Conservation (phyloP, 805 yeast species). For the Isabelozyma rhagii region DNA sequence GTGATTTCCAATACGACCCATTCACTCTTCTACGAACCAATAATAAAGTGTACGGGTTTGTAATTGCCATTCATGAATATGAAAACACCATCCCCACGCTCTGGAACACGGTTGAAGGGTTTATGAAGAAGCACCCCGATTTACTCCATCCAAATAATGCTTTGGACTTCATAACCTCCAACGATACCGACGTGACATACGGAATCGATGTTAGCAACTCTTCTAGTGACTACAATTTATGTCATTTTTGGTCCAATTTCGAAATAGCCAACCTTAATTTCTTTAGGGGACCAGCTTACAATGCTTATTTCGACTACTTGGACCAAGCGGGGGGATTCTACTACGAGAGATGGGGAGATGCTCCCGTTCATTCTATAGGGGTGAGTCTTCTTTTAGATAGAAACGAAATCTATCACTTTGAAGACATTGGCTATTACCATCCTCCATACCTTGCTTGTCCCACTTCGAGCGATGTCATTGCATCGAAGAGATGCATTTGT, state of each 20-base stretch:
- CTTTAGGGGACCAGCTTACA: conserved; percentile 45
- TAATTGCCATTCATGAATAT: conserved; percentile 48
- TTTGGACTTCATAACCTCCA: conserved; percentile 43
- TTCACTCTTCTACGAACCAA: conserved; percentile 40
- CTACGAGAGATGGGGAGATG: conserved; percentile 63
- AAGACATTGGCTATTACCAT: conserved; percentile 44
- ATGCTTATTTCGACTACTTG: conserved; percentile 41
- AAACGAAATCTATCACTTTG: conserved; percentile 39
- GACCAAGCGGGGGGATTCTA: conserved; percentile 52
- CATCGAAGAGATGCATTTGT: conserved; percentile 39
- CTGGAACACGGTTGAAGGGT: conserved; percentile 47
- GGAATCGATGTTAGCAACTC: conserved; percentile 11
- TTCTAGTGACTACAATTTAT: conserved; percentile 45
- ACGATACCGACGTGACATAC: conserved; percentile 31
- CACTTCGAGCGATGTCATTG: conserved; percentile 24
- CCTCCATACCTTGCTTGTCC: conserved; percentile 44
- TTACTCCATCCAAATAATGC: conserved; percentile 47
- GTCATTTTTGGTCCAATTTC: conserved; percentile 67
- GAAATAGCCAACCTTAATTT: conserved; percentile 54
- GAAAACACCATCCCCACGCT: conserved; percentile 51
- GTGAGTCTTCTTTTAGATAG: conserved; percentile 32
- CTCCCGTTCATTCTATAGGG: conserved; percentile 44
- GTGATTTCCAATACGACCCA: conserved; percentile 58
- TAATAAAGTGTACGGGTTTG: conserved; percentile 49
- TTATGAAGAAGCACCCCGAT: conserved; percentile 44